phyloP scores from a whole-genome alignment of 345 rosid species.

The Erodium maritimum region DNA sequence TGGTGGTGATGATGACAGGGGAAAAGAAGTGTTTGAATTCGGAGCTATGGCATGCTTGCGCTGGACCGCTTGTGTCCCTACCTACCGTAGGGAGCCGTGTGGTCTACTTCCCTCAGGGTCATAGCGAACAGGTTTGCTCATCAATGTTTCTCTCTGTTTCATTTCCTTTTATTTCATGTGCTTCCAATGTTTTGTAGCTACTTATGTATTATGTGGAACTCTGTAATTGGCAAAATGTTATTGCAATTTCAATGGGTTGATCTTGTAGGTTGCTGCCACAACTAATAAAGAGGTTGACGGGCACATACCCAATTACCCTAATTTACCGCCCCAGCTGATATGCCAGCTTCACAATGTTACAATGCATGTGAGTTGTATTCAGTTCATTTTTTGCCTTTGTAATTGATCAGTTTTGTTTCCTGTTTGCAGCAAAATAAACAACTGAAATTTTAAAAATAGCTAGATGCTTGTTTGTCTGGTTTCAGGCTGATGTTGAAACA shows the following conservation, averaged over 20 bases:
- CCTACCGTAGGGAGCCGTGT: conserved; percentile 95
- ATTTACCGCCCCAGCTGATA: conserved; percentile 90
- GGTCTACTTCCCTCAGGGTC: conserved; percentile 98
- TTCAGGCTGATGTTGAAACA: conserved; percentile 91
- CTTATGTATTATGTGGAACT: not conserved
- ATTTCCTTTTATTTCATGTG: not conserved
- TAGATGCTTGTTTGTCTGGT: conserved; percentile 8
- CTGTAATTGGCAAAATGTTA: not conserved
- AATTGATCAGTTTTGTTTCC: too few relatives aligned
- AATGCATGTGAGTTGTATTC: conserved; percentile 74
- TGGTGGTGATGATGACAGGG: conserved; percentile 21
- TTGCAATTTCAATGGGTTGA: not conserved
- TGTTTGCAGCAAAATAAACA: not conserved
- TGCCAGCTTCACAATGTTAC: conserved; percentile 97
- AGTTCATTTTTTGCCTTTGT: not conserved
- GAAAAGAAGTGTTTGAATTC: conserved; percentile 85
- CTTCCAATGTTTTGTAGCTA: not conserved
- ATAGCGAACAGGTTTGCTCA: conserved; percentile 83
- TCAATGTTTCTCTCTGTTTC: not conserved
- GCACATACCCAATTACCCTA: conserved; percentile 84
- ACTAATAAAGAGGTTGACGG: conserved; percentile 91
- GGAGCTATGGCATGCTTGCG: conserved; percentile 99
- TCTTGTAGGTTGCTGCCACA: conserved; percentile 67
- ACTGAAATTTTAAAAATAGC: conserved; percentile 4
- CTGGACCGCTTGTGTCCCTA: conserved; percentile 95